These are phyloP conservation scores for Fusarium redolens DNA, from an alignment of 2,329 filamentous ascomycete species.

Conservation along the genomic window DNA sequence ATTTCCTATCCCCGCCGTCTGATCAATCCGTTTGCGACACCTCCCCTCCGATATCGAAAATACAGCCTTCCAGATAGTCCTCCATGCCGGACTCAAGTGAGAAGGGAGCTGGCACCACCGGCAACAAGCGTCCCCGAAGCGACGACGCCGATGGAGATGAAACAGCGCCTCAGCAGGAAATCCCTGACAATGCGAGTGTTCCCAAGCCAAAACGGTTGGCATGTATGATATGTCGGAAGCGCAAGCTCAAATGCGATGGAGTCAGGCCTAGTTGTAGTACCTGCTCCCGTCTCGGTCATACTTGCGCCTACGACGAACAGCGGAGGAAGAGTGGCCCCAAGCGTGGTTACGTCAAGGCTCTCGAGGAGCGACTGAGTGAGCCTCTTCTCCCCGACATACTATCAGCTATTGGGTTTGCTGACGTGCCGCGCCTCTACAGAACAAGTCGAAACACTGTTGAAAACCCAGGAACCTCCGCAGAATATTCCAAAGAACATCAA, in stretches of 20 bases:
- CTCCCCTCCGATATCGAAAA: conserved; percentile 14
- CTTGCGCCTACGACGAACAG: conserved; percentile 91
- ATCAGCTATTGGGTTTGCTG: conserved; percentile 30
- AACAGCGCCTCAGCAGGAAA: conserved; percentile 52
- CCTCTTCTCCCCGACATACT: background rate
- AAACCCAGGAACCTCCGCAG: conserved; percentile 73
- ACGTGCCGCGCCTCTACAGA: conserved; percentile 61
- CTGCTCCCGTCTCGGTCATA: conserved; percentile 85
- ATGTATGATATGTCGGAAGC: conserved; percentile 91
- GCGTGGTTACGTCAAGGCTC: conserved; percentile 91
- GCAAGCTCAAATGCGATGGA: conserved; percentile 92
- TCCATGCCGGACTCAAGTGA: conserved; percentile 54
- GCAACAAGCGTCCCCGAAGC: conserved; percentile 44
- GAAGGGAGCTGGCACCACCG: conserved; percentile 50
- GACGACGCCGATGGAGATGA: conserved; percentile 50
- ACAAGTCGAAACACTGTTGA: conserved; percentile 92
- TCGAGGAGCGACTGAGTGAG: conserved; percentile 92
- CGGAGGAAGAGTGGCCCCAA: conserved; percentile 95
- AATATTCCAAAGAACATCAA: conserved; percentile 48
- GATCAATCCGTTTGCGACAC: conserved; percentile 18
- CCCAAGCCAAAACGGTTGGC: conserved; percentile 92
- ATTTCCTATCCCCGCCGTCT: conserved; percentile 26
- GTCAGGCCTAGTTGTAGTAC: conserved; percentile 87
- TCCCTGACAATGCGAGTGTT: conserved; percentile 66
- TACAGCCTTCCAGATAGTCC: conserved; percentile 1